These are phyloP conservation scores for Yamadazyma sp. DNA, from an alignment of 1,139 yeast genomes.

Conservation along the genomic window DNA sequence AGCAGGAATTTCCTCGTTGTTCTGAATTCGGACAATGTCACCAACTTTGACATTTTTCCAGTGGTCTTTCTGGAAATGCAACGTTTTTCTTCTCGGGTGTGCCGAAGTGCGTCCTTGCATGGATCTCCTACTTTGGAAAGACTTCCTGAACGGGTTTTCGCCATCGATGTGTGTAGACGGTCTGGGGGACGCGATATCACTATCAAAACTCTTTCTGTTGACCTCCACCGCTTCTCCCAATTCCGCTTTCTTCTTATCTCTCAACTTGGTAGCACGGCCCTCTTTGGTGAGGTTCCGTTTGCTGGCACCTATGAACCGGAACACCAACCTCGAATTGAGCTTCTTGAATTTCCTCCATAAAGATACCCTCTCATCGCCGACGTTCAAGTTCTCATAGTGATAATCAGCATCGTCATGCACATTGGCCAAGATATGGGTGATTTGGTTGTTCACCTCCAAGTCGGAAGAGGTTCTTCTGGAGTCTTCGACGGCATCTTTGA, in stretches of 20 bases:
- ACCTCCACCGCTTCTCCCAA: constrained; percentile 8
- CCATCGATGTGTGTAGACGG: constrained; percentile 12
- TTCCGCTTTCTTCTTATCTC: constrained; percentile 19
- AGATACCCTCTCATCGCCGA: constrained; percentile 49
- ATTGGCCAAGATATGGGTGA: constrained; percentile 40
- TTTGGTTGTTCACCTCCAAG: constrained; percentile 53
- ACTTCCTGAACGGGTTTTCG: constrained; percentile 27
- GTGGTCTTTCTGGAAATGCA: constrained; percentile 34
- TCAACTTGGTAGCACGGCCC: constrained; percentile 36
- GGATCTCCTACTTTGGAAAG: constrained; percentile 21
- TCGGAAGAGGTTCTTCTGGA: constrained; percentile 54
- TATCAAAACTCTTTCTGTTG: constrained; percentile 36
- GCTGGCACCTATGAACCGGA: constrained; percentile 27
- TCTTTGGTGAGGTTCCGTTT: constrained; percentile 36
- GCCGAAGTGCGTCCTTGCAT: constrained; percentile 7
- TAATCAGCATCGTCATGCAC: constrained; percentile 13
- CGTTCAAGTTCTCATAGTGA: constrained; percentile 40
- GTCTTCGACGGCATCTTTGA: constrained; percentile 60
- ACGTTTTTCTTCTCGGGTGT: constrained; percentile 11
- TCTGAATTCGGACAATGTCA: constrained; percentile 50
- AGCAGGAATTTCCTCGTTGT: constrained; percentile 61
- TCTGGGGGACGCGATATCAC: constrained; percentile 23
- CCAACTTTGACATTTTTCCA: constrained; percentile 61
- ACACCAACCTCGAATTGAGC: constrained; percentile 34
- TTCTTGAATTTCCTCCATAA: constrained; percentile 64